Base-by-base conservation (phyloP, 305 asterid species). In the Ajuga reptans region DNA sequence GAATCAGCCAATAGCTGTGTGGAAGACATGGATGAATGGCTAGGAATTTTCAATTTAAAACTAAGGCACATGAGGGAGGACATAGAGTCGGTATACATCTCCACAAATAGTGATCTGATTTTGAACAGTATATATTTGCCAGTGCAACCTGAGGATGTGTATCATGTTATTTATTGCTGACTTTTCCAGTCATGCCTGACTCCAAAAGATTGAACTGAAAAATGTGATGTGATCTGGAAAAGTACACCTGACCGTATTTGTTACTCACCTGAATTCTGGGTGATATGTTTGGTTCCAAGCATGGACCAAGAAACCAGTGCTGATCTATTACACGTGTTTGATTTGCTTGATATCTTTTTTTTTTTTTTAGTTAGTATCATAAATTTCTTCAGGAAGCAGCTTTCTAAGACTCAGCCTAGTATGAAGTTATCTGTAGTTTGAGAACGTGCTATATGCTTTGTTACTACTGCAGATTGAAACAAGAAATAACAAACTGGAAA, bases 11-110 rank as follows among this genome's bases (percentile, higher is more conserved):
- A 83, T 47, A 88, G 71, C 80, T 92, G 97, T 71, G 98, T 90
- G 61, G 98, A 92, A 16, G 98, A 89, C 80, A 92, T 92, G 98
- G 98, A 90, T 84, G 98, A 92, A 72, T 92, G 98, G 98, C 74
- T 92, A 74, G 83, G 95, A 72, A 85, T 90, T 79, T 92, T 92
- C 72, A 92, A 92, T 78, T 67, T 89, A 65, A 92, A 92, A 82
- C 92, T 92, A 62, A 84, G 96, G 67, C 93, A 92, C 82, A 92
- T 92, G 98, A 84, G 98, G 80, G 97, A 89, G 86, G 98, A 92
- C 83, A 92, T 92, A 61, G 97, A 92, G 80, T 92, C 98, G 77
- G 98, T 92, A 79, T 65, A 82, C 46, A 56, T 72, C 70, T 80
- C 47, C 60, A 11, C 54, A 65, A 37, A 15, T 68, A 71, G 15